phyloP scores from a whole-genome alignment of 805 yeast genomes.

The Ogataea saltuana region DNA sequence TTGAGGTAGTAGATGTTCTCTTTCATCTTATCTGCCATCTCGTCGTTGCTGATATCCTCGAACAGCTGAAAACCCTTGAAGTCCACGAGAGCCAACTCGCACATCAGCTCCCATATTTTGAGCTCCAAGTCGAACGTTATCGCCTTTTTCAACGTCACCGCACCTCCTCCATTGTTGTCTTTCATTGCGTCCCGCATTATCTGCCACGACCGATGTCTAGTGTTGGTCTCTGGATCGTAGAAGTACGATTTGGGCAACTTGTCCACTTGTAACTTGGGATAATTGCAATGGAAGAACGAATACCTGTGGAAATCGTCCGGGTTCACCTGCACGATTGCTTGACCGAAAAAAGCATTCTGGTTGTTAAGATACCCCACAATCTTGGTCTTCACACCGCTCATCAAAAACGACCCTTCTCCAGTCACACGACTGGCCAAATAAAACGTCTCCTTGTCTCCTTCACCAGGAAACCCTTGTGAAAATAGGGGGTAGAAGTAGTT shows the following conservation, averaged over 20 bases:
- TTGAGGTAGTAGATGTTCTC: constrained; percentile 21
- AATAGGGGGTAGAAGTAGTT: constrained; percentile 64
- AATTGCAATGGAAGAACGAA: constrained; percentile 35
- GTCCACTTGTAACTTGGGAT: constrained; percentile 33
- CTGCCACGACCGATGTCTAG: constrained; percentile 29
- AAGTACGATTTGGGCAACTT: constrained; percentile 22
- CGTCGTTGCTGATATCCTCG: constrained; percentile 28
- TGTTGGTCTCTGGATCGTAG: constrained; percentile 19
- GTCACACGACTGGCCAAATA: constrained; percentile 61
- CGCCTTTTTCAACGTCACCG: constrained; percentile 19
- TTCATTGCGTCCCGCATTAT: constrained; percentile 33
- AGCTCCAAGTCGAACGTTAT: constrained; percentile 30
- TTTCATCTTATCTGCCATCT: constrained; percentile 26
- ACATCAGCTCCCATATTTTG: constrained; percentile 29
- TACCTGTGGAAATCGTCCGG: constrained; percentile 28
- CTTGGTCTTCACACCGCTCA: constrained; percentile 33
- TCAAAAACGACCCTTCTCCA: constrained; percentile 29
- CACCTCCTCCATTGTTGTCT: constrained; percentile 27
- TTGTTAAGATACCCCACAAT: constrained; percentile 33
- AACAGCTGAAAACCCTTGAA: constrained; percentile 32
- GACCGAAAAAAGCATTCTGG: constrained; percentile 30
- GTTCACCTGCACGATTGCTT: constrained; percentile 34
- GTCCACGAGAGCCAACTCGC: constrained; percentile 25
- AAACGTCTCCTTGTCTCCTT: constrained; percentile 80
- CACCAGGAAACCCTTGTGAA: constrained; percentile 74